These are phyloP conservation scores for Lupinus albus DNA, from an alignment of 306 rosid species.

Conservation along the genomic window DNA sequence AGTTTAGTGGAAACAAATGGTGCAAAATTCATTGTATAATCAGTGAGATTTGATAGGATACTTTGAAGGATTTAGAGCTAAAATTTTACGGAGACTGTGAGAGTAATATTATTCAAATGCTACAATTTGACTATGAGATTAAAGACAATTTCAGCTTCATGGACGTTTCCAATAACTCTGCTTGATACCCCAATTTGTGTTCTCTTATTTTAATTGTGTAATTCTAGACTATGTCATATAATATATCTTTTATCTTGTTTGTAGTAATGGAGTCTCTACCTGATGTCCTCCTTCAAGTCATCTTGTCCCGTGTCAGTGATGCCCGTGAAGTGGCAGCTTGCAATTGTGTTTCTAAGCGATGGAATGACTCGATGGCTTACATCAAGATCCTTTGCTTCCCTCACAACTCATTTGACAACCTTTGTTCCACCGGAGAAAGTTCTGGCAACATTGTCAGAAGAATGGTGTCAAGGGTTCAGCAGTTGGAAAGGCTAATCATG, in stretches of 20 bases:
- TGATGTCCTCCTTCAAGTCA: constrained; percentile 73
- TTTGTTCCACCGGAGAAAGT: constrained; percentile 36
- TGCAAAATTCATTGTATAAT: no score
- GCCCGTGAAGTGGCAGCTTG: constrained; percentile 83
- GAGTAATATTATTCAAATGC: no score
- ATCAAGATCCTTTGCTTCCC: constrained; percentile 74
- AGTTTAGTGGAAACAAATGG: no score
- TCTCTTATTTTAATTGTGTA: not conserved
- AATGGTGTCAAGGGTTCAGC: constrained; percentile 64
- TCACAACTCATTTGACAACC: constrained; percentile 70
- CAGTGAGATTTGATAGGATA: no score
- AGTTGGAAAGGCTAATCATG: constrained; percentile 74
- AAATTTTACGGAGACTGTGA: no score
- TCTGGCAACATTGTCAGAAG: constrained; percentile 63
- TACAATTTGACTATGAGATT: no score
- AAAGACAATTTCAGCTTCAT: no score
- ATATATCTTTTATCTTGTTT: constrained; percentile 35
- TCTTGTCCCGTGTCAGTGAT: constrained; percentile 64
- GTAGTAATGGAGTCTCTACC: constrained; percentile 82
- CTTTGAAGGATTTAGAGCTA: no score
- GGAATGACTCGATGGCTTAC: constrained; percentile 72
- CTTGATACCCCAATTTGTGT: not conserved
- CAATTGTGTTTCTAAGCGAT: constrained; percentile 82
- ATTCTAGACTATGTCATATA: constrained; percentile 4
- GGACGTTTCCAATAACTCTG: not conserved